Evolutionary conservation across 768 basidiomycete genomes (phyloP).

Genomic region (Boletus vinaceobasis): DNA sequence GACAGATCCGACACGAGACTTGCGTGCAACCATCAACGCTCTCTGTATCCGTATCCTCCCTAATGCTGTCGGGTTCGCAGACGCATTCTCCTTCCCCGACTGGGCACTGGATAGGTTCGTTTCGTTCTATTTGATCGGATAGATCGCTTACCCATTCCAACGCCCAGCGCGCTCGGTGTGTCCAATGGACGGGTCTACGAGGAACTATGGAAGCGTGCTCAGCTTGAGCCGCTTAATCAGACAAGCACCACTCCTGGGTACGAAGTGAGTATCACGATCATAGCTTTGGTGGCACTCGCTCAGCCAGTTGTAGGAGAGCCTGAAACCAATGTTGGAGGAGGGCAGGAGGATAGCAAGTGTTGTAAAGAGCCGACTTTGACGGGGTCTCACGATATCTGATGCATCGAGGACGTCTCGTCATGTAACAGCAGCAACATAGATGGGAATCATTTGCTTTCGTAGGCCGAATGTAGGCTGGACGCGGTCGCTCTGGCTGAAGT

Average conservation of each 20-base stretch:
- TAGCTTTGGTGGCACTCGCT: background rate
- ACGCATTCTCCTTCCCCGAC: conserved; percentile 72
- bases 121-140: background rate
- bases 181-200: conserved; percentile 66
- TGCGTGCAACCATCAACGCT: conserved; percentile 49
- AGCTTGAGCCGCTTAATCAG: conserved; percentile 58
- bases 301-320: conserved; percentile 15
- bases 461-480: too few species aligned
- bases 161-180: conserved; percentile 55
- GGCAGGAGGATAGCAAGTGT: conserved; percentile 16
- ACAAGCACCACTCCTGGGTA: conserved; percentile 53
- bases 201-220: conserved; percentile 56
- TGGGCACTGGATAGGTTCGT: conserved; percentile 67
- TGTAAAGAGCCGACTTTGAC: conserved; percentile 22
- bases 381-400: too few species aligned
- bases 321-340: conserved; percentile 25
- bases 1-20: conserved; percentile 42
- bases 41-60: conserved; percentile 54
- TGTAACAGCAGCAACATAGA: too few species aligned
- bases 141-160: background rate
- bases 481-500: too few species aligned
- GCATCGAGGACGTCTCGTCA: too few species aligned
- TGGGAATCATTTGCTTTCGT: too few species aligned
- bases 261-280: conserved; percentile 34
- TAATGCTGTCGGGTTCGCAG: conserved; percentile 63